Evolutionary conservation across 371 early-diverging fungal species (phyloP), one percentile per base, ranked within the genome.

Genomic region (Cokeromyces recurvatus): DNA sequence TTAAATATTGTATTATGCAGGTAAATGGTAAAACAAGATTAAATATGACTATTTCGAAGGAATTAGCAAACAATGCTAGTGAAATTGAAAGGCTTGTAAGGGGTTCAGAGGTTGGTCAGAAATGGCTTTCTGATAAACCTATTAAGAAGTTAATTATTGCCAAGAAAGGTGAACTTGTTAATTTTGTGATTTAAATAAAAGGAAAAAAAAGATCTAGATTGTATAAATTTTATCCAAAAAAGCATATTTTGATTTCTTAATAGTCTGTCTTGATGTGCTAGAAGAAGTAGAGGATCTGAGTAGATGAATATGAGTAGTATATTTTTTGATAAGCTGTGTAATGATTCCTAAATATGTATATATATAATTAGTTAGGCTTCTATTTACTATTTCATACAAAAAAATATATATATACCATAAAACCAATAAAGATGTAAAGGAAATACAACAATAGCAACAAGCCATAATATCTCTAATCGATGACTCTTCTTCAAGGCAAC

Each of bases 21-120:
- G 57, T 92, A 24, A 90, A 93, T 57, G 91, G 94, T 53, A 91
- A 91, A 57, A 79, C 80, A 4, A 74, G 89, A 37, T 82, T 87
- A 25, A 82, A 65, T 31, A 46, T 91, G 9, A 69, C 73, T n/a
- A 52, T 87, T 9, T 81, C 84, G 7, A 58, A 68, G 6, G 62
- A 55, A 1, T 23, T 66, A 6, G 53, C 64, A 11, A 54, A 60
- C 10, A 53, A 74, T 36, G 35, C 59, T 1, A 35, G 32, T 3
- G 59, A 51, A 20, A 60, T 91, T 22, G 71, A 83, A 38, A 48
- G 32, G 36, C 46, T 64, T 0, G 85, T 81, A 4, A 58, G 64
- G 29, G 66, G 62, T 12, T 59, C 74, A 25, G 59, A 74, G 12
- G 64, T 77, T 35, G 78, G 83, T 24, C 57, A 72, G 50, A 80